phyloP scores from a whole-genome alignment of 2,329 filamentous ascomycete genomes.

The Claviceps humidiphila region DNA sequence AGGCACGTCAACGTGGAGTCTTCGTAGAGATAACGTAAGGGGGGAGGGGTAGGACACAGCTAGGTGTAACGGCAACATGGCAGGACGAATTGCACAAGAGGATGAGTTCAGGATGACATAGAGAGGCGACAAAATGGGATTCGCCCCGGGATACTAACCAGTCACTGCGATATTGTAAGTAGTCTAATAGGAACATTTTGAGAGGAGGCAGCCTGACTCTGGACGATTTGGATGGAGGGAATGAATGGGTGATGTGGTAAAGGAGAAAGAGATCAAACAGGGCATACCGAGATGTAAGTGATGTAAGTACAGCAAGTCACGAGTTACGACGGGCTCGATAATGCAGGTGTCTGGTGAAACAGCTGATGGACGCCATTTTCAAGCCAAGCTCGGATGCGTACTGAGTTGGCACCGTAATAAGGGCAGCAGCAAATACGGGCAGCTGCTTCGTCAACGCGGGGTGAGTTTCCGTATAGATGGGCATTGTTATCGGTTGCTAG shows the following conservation, averaged over 20 bases:
- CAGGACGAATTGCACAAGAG: neutral
- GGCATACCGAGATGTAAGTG: neutral
- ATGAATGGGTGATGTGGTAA: neutral
- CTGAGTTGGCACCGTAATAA: neutral
- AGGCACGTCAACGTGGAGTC: constrained; percentile 15
- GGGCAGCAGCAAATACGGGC: neutral
- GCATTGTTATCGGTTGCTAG: too few species aligned
- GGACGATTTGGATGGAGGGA: neutral
- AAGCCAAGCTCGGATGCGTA: neutral
- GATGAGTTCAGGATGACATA: neutral
- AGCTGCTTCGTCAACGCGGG: neutral
- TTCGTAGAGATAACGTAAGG: neutral
- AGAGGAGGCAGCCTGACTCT: neutral
- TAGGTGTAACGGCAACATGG: neutral
- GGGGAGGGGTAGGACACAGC: neutral
- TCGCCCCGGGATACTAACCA: constrained; percentile 35
- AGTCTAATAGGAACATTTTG: constrained; percentile 35
- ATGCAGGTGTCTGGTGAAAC: constrained; percentile 1
- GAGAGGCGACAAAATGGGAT: neutral
- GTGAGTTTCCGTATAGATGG: too few species aligned
- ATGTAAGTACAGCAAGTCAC: constrained; percentile 6
- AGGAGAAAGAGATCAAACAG: neutral
- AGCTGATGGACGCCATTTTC: constrained; percentile 3
- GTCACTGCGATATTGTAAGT: constrained; percentile 57
- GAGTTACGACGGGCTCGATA: constrained; percentile 1